phyloP scores from a whole-genome alignment of 2,329 filamentous ascomycete species.

The Cercospora nicotianae region DNA sequence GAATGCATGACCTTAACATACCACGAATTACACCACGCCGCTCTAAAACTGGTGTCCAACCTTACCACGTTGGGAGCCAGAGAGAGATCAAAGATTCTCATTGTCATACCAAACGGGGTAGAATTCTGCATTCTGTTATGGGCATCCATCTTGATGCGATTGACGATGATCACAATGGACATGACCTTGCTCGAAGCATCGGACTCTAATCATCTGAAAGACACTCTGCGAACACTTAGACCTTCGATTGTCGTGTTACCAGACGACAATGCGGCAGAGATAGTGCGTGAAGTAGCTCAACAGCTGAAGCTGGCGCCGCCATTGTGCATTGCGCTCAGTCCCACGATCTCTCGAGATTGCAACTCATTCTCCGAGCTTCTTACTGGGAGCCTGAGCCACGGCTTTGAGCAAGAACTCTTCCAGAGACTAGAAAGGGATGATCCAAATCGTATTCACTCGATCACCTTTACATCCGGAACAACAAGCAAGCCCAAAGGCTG shows the following conservation, averaged over 20 bases:
- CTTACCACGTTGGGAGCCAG: neutral
- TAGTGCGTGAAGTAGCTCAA: neutral
- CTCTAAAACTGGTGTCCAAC: neutral
- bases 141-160: neutral
- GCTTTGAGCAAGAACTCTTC: neutral
- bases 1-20: neutral
- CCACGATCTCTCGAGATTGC: neutral
- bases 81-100: neutral
- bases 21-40: neutral
- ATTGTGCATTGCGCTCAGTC: neutral
- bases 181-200: neutral
- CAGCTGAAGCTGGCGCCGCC: neutral
- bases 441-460: neutral
- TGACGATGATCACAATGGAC: neutral
- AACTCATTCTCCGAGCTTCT: neutral
- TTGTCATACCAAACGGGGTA: neutral
- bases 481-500: neutral
- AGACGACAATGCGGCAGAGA: neutral
- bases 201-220: neutral
- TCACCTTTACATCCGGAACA: neutral
- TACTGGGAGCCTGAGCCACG: neutral
- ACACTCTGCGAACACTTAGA: neutral
- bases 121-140: neutral
- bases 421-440: neutral
- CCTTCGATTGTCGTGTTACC: neutral